Evolutionary conservation across 192 early-diverging fungal genomes (phyloP), one percentile per base, ranked within the genome.

Genomic region (Backusella psychrophila): DNA sequence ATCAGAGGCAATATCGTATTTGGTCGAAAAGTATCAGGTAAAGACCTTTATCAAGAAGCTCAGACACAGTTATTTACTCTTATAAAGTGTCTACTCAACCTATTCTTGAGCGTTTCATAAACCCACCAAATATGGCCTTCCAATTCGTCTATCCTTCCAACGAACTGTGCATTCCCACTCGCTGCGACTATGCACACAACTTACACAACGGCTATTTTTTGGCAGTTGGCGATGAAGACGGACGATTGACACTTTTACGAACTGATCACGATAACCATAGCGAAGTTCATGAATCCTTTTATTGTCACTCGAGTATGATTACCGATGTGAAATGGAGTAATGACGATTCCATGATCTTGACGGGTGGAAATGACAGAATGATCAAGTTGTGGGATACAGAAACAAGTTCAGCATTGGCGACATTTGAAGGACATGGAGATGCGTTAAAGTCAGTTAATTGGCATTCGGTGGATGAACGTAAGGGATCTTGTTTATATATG

Each of bases 301-400:
- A 82, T 38, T 93, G 90, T 0, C 95, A 98, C 65, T 78, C 86
- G 35, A 95, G 94, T 81, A 90, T 94, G 4, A 87, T 94, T n/a
- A 91, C 95, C 66, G 95, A 98, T 79, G 76, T 94, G 6, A 85
- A 86, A 34, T 98, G 94, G 95, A 89, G 89, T 34, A 75, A 74
- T 5, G 90, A 94, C 73, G 92, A 95, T 78, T 80, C 63, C 71
- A 94, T 56, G 91, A 92, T 85, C n/a, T 74, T 75, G 11, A 91
- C 95, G 6, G 92, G 90, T 17, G 88, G 92, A 7, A 95, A 92
- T 26, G 96, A 98, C 80, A 87, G 91, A 66, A 89, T 87, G 1
- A 88, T 89, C 33, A 80, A 84, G 7, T 72, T 98, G 39, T 93
- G 93, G 89, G 95, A 96, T 72, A 90, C 92, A 0, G 91, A 94